Evolutionary conservation across 495 filamentous ascomycete species (phyloP), one percentile per base, ranked within the genome.

Genomic region (Thermothielavioides terrestris): DNA sequence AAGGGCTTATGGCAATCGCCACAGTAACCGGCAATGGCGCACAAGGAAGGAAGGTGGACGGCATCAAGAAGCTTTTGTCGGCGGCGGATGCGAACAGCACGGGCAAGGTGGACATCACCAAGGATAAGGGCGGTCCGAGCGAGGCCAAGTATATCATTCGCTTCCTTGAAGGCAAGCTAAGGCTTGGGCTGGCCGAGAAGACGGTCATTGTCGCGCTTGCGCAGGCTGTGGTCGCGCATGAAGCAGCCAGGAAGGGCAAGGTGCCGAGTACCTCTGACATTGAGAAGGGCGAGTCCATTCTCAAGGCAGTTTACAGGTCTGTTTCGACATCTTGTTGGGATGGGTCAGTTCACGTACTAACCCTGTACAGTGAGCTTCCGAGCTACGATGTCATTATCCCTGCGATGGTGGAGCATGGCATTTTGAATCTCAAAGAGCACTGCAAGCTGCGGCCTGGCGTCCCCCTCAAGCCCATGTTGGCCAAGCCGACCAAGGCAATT

Each of bases 401-500:
- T 1, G 82, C 82, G 10, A 86, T 96, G 75, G 70, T 95, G 17
- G 69, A 94, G 46, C 77, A 90, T 57, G 94, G 94, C 22, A 86
- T 98, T 43, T 80, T 81, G 71, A 79, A 86, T 30, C 66, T 98
- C 10, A 77, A 77, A 28, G 80, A 94, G 7, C 77, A 84, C 35
- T 98, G 92, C 82, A 95, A 92, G 63, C 77, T 98, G 22, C 85
- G 89, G 47, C 89, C 94, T 3, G 92, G 92, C 50, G 84, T 98
- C 20, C 92, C 92, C 17, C 78, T 98, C 30, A 98, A 97, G 67
- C 92, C 92, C 57, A 98, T 98, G 92, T 79, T 98, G 70, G 92
- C 92, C 6, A 97, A 96, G 57, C 94, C 92, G 1, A 98, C 94
- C 0, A 98, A 98, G 66, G 88, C 92, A n/a, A 97, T 98, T 56